These are phyloP conservation scores for Tetratostichococcus sp. DNA, from an alignment of 139 green algal species.

Conservation along the genomic window DNA sequence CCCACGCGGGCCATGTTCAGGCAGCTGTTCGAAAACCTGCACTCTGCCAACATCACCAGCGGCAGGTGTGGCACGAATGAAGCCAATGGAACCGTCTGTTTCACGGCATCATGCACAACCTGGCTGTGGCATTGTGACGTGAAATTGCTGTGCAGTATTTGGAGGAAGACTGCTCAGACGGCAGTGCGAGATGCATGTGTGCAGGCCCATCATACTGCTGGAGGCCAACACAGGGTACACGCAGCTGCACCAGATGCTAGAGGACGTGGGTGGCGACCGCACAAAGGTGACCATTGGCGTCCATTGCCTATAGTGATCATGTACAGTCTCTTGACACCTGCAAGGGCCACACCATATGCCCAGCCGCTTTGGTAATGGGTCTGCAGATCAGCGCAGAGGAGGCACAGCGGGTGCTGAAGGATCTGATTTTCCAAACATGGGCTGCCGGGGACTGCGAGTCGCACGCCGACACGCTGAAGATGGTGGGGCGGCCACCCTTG, in stretches of 20 bases:
- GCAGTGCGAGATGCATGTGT: too few relatives aligned
- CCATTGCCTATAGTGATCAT: too few relatives aligned
- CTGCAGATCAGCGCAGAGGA: slow-evolving; percentile 40
- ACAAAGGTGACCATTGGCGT: slow-evolving; percentile 37
- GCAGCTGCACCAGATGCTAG: slow-evolving; percentile 64
- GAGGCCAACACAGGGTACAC: slow-evolving; percentile 85
- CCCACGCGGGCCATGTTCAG: slow-evolving; percentile 61
- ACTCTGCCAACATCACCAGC: slow-evolving; percentile 49
- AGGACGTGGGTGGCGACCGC: slow-evolving; percentile 29
- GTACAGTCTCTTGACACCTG: too few relatives aligned
- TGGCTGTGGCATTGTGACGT: too few relatives aligned
- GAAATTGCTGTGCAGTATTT: too few relatives aligned
- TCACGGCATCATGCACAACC: too few relatives aligned
- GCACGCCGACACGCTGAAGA: slow-evolving; percentile 62
- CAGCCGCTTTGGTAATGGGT: too few relatives aligned
- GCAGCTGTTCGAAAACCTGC: slow-evolving; percentile 67
- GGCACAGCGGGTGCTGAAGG: slow-evolving; percentile 58
- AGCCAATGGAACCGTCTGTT: too few relatives aligned
- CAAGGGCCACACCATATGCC: too few relatives aligned
- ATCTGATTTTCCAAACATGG: slow-evolving; percentile 72
- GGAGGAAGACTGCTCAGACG: too few relatives aligned
- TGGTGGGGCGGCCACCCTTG: slow-evolving; percentile 16
- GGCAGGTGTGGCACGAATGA: slow-evolving; percentile 26
- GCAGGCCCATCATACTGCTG: slow-evolving; percentile 75
- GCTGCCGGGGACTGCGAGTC: slow-evolving; percentile 50